Evolutionary conservation across 495 filamentous ascomycete species (phyloP), one percentile per base, ranked within the genome.

Genomic region (Penicillium longicatenatum): DNA sequence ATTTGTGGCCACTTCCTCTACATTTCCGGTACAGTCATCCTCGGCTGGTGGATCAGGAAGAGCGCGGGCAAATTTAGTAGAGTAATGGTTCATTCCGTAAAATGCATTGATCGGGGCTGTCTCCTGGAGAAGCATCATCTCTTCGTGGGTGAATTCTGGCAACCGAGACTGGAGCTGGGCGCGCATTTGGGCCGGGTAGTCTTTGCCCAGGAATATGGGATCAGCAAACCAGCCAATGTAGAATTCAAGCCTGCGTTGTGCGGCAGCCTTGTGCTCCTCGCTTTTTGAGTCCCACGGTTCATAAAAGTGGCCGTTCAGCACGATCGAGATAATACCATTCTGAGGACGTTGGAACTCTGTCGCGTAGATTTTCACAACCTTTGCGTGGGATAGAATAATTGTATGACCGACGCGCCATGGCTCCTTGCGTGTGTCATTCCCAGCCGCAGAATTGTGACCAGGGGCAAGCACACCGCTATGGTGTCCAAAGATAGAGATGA

Each of bases 21-120:
- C 64, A 60, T 80, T 78, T 0, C 78, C 78, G 29, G 75, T 75
- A 47, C 73, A 67, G 55, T 80, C 78, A 52, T 76, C 74, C 47
- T 67, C 64, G 52, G 73, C 75, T 3, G 76, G 57, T 0, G 68
- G 69, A 0, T 72, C 68, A 19, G 65, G 59, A 20, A 58, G 67
- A 52, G 79, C 75, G 44, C 70, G 69, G 44, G 78, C 61, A 52
- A 75, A 79, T 52, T 77, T 77, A 14, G 75, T 68, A 3, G 78
- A 79, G 63, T 81, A 80, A 39, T 69, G 72, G 60, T 79, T 81
- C 78, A 80, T 81, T 16, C 77, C 78, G 58, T 80, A 81, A 58
- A 79, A 81, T 54, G 79, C 76, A 6, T 73, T 76, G 14, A 42
- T 5, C 4, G 39, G 12, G 11, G 39, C 39, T 37, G 72, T 75